These are phyloP conservation scores for Adansonia digitata DNA, from an alignment of 345 rosid genomes.

Conservation along the genomic window DNA sequence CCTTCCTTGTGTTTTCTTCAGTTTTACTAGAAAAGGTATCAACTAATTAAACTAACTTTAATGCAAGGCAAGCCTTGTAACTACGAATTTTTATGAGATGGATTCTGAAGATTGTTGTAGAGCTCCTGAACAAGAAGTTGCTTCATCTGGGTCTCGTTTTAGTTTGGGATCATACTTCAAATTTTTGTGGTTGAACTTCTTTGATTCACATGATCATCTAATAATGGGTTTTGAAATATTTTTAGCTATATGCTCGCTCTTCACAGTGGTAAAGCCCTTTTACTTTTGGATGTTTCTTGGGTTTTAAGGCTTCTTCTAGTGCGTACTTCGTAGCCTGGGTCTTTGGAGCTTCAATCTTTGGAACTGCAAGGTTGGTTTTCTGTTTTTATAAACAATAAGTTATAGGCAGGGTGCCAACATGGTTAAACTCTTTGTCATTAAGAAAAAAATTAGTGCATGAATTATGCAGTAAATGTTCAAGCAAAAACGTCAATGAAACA, in stretches of 20 bases:
- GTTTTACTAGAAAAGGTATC: constrained; percentile 20
- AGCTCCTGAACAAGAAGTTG: too few relatives aligned
- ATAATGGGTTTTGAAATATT: background rate
- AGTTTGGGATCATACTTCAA: background rate
- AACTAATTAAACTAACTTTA: background rate
- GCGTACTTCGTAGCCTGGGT: background rate
- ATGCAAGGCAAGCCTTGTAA: background rate
- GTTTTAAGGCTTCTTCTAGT: background rate
- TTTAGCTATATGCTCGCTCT: background rate
- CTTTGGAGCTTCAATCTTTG: background rate
- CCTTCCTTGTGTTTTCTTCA: constrained; percentile 2
- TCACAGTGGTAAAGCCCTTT: background rate
- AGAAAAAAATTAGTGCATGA: background rate
- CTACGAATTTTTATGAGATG: background rate
- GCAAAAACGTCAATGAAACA: constrained; percentile 9
- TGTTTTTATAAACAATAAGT: too few relatives aligned
- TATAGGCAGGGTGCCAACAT: background rate
- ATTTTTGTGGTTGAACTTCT: background rate
- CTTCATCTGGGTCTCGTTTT: background rate
- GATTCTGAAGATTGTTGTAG: background rate
- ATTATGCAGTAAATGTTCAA: background rate
- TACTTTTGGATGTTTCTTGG: background rate
- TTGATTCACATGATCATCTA: background rate
- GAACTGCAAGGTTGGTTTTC: too few relatives aligned
- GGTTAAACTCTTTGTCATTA: background rate